These are phyloP conservation scores for Ambispora gerdemannii DNA, from an alignment of 192 early-diverging fungal genomes.

Conservation along the genomic window DNA sequence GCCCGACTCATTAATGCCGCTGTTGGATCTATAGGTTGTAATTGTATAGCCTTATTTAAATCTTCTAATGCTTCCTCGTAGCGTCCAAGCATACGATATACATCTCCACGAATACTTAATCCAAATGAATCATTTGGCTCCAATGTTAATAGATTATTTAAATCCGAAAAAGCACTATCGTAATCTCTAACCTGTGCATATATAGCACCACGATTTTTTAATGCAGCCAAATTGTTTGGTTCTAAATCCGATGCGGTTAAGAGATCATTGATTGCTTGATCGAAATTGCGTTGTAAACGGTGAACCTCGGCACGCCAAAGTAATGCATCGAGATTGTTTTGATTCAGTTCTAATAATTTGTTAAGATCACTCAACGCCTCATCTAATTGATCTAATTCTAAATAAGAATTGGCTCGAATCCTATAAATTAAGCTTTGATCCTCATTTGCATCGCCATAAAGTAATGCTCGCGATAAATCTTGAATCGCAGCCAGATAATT, in stretches of 20 bases:
- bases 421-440: background rate
- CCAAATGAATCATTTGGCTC: background rate
- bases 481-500: background rate
- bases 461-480: background rate
- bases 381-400: background rate
- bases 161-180: background rate
- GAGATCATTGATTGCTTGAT: background rate
- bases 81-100: background rate
- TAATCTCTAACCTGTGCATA: background rate
- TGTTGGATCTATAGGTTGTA: background rate
- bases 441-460: background rate
- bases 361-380: background rate
- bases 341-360: background rate
- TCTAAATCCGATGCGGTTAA: background rate
- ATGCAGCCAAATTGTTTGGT: background rate
- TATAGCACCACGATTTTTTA: background rate
- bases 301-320: background rate
- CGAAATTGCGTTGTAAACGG: background rate
- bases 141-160: background rate
- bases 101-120: background rate
- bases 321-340: background rate
- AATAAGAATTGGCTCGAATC: background rate
- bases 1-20: background rate
- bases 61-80: background rate
- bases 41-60: constrained; percentile 9